Evolutionary conservation across 345 rosid genomes (phyloP).

Genomic region (Zanthoxylum bungeanum): DNA sequence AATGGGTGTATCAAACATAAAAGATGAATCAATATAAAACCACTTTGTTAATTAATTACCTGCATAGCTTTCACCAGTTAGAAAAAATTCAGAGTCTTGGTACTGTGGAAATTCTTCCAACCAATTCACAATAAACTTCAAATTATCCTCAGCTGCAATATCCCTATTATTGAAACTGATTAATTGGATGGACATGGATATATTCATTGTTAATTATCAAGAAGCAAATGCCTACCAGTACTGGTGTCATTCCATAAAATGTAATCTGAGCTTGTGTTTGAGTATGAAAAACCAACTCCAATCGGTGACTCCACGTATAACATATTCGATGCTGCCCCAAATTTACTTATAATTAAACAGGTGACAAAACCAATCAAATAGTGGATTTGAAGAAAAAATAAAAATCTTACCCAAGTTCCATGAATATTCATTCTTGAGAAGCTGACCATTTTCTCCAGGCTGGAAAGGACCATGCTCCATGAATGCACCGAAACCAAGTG

Average conservation of each 20-base stretch:
- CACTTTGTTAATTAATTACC: constrained; percentile 21
- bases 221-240: constrained; percentile 20
- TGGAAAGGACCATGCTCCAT: constrained; percentile 38
- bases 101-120: constrained; percentile 34
- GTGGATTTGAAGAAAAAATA: too few relatives aligned
- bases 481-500: constrained; percentile 37
- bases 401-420: constrained; percentile 34
- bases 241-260: constrained; percentile 13
- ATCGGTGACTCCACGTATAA: constrained; percentile 28
- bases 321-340: too few relatives aligned
- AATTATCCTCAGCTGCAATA: constrained; percentile 35
- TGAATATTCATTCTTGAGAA: constrained; percentile 30
- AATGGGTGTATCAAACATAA: neutral
- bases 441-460: constrained; percentile 27
- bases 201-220: neutral
- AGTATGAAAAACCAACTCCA: constrained; percentile 34
- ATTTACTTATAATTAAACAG: too few relatives aligned
- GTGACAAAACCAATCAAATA: too few relatives aligned
- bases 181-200: neutral
- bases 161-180: too few relatives aligned
- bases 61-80: constrained; percentile 44
- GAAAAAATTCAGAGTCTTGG: constrained; percentile 24
- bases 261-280: constrained; percentile 29
- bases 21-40: neutral
- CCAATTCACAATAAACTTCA: constrained; percentile 33